Conservation (phyloP, 1,139 yeast species). For the Nakaseomyces uthaithaninus region DNA sequence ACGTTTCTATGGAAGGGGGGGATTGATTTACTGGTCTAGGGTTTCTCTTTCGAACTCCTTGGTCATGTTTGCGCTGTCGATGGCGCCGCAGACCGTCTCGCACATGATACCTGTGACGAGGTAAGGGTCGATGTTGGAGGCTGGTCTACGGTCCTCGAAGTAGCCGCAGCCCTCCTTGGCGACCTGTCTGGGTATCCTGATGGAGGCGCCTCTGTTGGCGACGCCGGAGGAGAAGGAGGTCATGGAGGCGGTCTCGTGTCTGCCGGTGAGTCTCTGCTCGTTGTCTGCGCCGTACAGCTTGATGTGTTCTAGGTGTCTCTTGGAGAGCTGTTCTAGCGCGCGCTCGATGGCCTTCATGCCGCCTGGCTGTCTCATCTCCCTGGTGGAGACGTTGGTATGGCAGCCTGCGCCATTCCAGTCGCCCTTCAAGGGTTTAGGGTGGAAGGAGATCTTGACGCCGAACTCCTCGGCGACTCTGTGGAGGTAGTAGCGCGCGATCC, state of each 20-base stretch:
- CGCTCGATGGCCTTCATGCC: slow-evolving; percentile 91
- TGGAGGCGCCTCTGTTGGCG: slow-evolving; percentile 98
- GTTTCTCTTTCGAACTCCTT: slow-evolving; percentile 76
- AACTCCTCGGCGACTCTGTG: slow-evolving; percentile 97
- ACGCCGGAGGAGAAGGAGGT: slow-evolving; percentile 91
- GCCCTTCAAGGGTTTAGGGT: slow-evolving; percentile 97
- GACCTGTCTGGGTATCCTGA: slow-evolving; percentile 97
- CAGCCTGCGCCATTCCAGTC: slow-evolving; percentile 99
- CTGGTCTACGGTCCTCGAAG: slow-evolving; percentile 99
- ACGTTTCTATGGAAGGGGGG: too few species aligned
- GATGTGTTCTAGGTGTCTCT: slow-evolving; percentile 96
- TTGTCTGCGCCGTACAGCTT: slow-evolving; percentile 92
- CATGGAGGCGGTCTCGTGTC: slow-evolving; percentile 96
- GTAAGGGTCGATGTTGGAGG: slow-evolving; percentile 98
- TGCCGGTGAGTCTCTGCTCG: slow-evolving; percentile 91
- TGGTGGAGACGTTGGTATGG: slow-evolving; percentile 96
- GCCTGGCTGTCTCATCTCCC: slow-evolving; percentile 84
- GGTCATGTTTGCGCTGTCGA: slow-evolving; percentile 92
- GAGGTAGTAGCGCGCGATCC: slow-evolving; percentile 90
- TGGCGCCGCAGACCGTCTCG: slow-evolving; percentile 93
- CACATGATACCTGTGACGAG: slow-evolving; percentile 96
- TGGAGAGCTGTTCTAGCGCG: slow-evolving; percentile 87
- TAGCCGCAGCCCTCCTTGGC: slow-evolving; percentile 97
- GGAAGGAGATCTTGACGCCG: slow-evolving; percentile 96
- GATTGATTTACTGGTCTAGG: slow-evolving; percentile 6